These are phyloP conservation scores for Suillus alpinus DNA, from an alignment of 768 basidiomycete species.

Conservation along the genomic window DNA sequence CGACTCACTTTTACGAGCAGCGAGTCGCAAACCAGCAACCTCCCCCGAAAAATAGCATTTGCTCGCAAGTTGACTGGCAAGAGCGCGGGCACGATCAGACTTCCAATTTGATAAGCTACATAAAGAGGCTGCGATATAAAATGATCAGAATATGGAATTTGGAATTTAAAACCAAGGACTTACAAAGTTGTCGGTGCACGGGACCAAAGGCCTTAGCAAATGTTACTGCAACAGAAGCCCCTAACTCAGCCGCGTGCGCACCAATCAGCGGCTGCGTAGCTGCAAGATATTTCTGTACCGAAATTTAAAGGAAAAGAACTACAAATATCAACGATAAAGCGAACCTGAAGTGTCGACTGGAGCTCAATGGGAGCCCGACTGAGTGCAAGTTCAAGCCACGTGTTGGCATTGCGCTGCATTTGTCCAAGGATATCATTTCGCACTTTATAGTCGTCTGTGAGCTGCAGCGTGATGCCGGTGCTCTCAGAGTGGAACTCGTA, in stretches of 20 bases:
- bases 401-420: conserved; percentile 68
- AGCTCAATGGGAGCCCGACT: conserved; percentile 89
- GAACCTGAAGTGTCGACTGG: conserved; percentile 87
- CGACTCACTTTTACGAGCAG: conserved; percentile 57
- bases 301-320: conserved; percentile 1
- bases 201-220: conserved; percentile 82
- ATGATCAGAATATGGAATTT: conserved; percentile 4
- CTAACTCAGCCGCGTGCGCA: conserved; percentile 82
- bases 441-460: conserved; percentile 83
- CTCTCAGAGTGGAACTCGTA: conserved; percentile 82
- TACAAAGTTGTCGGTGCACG: conserved; percentile 73
- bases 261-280: conserved; percentile 66
- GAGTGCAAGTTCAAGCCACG: conserved; percentile 86
- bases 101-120: conserved; percentile 58
- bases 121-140: conserved; percentile 44
- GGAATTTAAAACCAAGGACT: conserved; percentile 20
- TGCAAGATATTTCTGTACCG: conserved; percentile 78
- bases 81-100: conserved; percentile 75
- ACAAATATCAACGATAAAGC: conserved; percentile 10
- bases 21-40: conserved; percentile 73
- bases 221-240: conserved; percentile 84
- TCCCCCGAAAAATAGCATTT: conserved; percentile 92
- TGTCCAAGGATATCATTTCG: conserved; percentile 82
- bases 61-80: conserved; percentile 83
- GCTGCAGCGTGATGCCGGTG: conserved; percentile 67